phyloP scores from a whole-genome alignment of 2,329 filamentous ascomycete species.

The Rugonectria rugulosa region DNA sequence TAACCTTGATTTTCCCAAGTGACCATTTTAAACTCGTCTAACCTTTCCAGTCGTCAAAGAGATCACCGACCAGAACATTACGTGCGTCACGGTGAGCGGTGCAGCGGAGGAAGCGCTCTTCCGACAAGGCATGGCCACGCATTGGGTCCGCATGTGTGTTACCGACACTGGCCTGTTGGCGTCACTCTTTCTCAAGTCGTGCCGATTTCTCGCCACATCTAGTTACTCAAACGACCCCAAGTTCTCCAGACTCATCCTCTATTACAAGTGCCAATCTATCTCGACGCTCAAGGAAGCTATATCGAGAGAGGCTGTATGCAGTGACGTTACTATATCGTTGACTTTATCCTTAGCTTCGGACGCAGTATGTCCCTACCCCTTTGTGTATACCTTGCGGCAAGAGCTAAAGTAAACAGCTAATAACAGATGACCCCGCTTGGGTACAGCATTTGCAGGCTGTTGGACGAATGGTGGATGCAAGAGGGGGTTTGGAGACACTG shows the following conservation, averaged over 20 bases:
- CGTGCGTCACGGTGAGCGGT: neutral
- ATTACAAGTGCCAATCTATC: constrained; percentile 28
- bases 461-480: constrained; percentile 3
- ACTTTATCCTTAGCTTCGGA: neutral
- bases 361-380: no score
- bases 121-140: constrained; percentile 14
- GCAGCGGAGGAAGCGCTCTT: constrained; percentile 14
- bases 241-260: constrained; percentile 6
- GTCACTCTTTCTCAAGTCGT: constrained; percentile 26
- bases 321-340: constrained; percentile 29
- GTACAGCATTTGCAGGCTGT: constrained; percentile 4
- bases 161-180: constrained; percentile 33
- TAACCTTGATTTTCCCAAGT: no score
- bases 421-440: neutral
- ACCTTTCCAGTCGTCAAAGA: constrained; percentile 18
- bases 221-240: constrained; percentile 15
- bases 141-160: constrained; percentile 28
- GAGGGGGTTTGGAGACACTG: constrained; percentile 2
- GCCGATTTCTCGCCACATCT: constrained; percentile 25
- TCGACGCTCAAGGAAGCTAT: constrained; percentile 14
- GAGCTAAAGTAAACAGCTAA: neutral
- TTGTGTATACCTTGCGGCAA: no score
- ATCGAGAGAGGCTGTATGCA: constrained; percentile 15
- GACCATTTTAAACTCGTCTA: no score
- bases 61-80: constrained; percentile 7